These are phyloP conservation scores for Protea cynaroides DNA, from an alignment of 164 flowering plant species.

Conservation along the genomic window DNA sequence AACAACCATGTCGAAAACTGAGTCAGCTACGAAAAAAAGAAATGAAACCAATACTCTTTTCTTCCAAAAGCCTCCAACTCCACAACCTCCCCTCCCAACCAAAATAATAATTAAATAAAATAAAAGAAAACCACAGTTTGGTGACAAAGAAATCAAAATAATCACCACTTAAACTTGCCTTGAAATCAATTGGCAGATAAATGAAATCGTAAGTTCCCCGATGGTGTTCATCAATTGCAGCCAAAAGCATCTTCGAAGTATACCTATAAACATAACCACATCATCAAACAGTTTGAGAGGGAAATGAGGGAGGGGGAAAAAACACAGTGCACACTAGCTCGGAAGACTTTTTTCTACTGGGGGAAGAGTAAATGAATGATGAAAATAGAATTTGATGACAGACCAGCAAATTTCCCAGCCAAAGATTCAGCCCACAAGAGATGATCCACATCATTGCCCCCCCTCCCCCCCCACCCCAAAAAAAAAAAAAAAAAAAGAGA, in stretches of 20 bases:
- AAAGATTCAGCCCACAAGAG: too few relatives aligned
- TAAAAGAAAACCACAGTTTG: background rate
- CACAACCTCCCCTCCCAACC: background rate
- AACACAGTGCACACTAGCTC: background rate
- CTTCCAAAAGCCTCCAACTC: background rate
- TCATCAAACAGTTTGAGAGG: slow-evolving; percentile 1
- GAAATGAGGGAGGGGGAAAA: background rate
- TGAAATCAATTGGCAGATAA: slow-evolving; percentile 85
- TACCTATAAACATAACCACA: slow-evolving; percentile 37
- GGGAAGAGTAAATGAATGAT: too few relatives aligned
- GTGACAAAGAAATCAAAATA: too few relatives aligned
- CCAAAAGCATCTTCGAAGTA: slow-evolving; percentile 83
- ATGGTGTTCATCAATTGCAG: slow-evolving; percentile 70
- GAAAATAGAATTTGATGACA: too few relatives aligned
- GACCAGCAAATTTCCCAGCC: too few relatives aligned
- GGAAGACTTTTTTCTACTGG: too few relatives aligned
- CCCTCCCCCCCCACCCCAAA: too few relatives aligned
- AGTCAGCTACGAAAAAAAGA: background rate
- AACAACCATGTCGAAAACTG: background rate
- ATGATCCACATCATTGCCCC: too few relatives aligned
- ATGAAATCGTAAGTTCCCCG: slow-evolving; percentile 80
- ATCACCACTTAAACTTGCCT: slow-evolving; percentile 34
- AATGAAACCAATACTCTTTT: background rate
- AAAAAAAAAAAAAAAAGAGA: too few relatives aligned
- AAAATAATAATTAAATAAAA: background rate